These are phyloP conservation scores for Rheum nobile DNA, from an alignment of 148 eudicot genomes.

Conservation along the genomic window DNA sequence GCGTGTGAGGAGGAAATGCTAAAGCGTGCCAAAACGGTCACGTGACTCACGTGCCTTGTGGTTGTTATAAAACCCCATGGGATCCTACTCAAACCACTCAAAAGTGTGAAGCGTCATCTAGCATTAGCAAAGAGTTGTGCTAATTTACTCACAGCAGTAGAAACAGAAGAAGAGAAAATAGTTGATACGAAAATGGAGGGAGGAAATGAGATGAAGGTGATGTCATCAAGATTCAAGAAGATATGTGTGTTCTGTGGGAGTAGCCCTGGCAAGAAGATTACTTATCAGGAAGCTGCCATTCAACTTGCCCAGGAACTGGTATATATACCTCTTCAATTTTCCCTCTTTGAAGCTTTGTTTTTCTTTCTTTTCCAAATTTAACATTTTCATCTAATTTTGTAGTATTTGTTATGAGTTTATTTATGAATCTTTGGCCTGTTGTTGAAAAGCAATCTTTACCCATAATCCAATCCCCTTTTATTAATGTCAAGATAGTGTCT, in stretches of 20 bases:
- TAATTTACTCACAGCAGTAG: neutral
- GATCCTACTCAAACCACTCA: neutral
- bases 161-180: neutral
- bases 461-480: no score
- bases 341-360: no score
- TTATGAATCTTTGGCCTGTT: no score
- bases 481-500: no score
- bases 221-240: constrained; percentile 57
- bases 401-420: no score
- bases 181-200: constrained; percentile 49
- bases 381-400: no score
- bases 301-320: constrained; percentile 91
- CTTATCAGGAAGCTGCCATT: constrained; percentile 94
- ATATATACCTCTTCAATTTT: no score
- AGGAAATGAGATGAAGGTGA: constrained; percentile 30
- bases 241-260: constrained; percentile 98
- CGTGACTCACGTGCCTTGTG: neutral
- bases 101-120: neutral
- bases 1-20: neutral
- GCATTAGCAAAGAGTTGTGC: no score
- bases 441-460: no score
- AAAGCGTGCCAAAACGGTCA: neutral
- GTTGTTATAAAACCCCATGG: neutral
- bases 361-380: no score
- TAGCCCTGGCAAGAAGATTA: constrained; percentile 85